Percentiles rank a stretch among this genome's conserved stretches.
Conservation (phyloP, 1,284 basidiomycete species). For the Cutaneotrichosporon sp. region DNA sequence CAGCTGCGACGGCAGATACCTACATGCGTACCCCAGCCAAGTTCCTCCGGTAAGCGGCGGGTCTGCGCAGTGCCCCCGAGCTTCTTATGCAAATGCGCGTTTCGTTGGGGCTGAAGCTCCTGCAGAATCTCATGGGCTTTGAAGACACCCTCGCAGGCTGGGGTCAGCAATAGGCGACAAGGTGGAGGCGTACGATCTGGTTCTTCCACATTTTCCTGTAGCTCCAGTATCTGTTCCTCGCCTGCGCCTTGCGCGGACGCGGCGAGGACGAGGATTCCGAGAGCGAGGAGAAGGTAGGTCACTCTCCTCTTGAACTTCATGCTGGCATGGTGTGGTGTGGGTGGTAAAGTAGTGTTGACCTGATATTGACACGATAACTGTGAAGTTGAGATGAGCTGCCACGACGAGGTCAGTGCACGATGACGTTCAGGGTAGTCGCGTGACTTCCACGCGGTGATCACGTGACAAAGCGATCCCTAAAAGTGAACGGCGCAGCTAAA, state of each 20-base stretch:
- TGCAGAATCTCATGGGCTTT: constrained; percentile 29
- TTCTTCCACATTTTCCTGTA: background rate
- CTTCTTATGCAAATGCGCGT: constrained; percentile 28
- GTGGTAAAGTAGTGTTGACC: background rate
- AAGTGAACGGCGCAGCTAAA: no score
- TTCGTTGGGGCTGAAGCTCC: constrained; percentile 23
- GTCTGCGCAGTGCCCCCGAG: constrained; percentile 18
- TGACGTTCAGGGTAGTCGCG: no score
- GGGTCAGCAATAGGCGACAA: background rate
- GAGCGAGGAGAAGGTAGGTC: background rate
- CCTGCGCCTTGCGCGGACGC: background rate
- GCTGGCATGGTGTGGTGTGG: background rate
- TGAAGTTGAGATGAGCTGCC: background rate
- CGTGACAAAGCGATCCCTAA: no score
- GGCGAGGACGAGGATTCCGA: background rate
- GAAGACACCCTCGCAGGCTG: constrained; percentile 27
- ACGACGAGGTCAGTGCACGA: background rate
- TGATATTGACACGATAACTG: background rate
- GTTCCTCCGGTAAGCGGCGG: constrained; percentile 30
- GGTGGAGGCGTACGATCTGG: background rate
- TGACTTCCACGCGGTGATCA: no score
- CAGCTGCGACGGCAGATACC: no score
- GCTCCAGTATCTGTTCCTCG: no score
- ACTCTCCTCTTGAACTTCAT: constrained; percentile 4
- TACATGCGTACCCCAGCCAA: constrained; percentile 38